Conservation (phyloP, 2,329 filamentous ascomycete species). For the Clarireedia sp. region DNA sequence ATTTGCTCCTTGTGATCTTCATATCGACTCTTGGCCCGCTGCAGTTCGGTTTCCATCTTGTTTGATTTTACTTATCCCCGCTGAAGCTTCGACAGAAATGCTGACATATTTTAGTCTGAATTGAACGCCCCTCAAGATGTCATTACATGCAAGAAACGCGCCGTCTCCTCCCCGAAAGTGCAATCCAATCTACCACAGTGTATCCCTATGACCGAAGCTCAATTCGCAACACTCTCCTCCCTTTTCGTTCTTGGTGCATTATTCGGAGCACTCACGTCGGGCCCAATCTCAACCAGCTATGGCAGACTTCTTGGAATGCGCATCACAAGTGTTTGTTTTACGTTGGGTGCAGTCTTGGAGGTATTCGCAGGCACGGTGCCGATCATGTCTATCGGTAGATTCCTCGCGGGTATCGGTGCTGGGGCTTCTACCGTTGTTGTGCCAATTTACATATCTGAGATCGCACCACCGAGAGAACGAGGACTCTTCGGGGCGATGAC, state of each 20-base stretch:
- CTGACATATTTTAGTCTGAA: conserved; percentile 57
- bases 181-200: conserved; percentile 56
- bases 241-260: conserved; percentile 88
- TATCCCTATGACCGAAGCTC: conserved; percentile 75
- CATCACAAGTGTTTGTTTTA: conserved; percentile 67
- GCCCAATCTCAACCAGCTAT: conserved; percentile 67
- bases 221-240: conserved; percentile 81
- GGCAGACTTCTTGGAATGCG: conserved; percentile 73
- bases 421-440: conserved; percentile 89
- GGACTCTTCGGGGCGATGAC: conserved; percentile 81
- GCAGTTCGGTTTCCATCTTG: conserved; percentile 91
- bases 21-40: conserved; percentile 79
- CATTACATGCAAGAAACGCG: conserved; percentile 70
- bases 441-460: conserved; percentile 88
- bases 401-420: conserved; percentile 75
- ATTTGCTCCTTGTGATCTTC: conserved; percentile 68
- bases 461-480: conserved; percentile 65
- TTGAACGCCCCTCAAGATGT: conserved; percentile 93
- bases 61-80: conserved; percentile 34
- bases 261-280: conserved; percentile 70
- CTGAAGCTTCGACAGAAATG: conserved; percentile 4
- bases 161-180: conserved; percentile 31
- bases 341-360: conserved; percentile 68
- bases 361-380: conserved; percentile 60
- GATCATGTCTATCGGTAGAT: conserved; percentile 63